Percentiles rank a stretch among this genome's conserved stretches.
Conservation (phyloP, 441 rosid species). For the Brassica balearica region DNA sequence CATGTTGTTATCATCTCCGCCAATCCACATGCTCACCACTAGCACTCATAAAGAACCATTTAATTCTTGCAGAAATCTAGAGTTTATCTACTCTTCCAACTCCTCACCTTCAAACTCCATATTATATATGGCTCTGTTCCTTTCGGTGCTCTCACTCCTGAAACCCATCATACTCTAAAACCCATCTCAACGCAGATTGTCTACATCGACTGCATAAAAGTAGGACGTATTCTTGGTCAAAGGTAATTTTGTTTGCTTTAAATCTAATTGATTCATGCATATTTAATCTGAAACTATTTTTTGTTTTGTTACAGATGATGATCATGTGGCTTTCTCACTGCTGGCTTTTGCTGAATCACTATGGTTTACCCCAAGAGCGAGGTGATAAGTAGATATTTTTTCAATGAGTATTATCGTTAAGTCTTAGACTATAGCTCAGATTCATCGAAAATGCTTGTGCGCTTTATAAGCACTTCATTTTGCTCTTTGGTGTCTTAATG, state of each 20-base stretch:
- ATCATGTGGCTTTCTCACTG: not conserved
- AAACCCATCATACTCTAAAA: not conserved
- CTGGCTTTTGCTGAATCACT: not conserved
- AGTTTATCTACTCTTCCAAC: not conserved
- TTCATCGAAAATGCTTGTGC: not conserved
- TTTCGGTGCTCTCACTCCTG: not conserved
- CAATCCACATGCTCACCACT: not conserved
- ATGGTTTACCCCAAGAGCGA: not conserved
- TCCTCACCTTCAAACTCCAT: not conserved
- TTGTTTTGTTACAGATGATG: not conserved
- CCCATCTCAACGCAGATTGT: not conserved
- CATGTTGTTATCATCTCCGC: not conserved
- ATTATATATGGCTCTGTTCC: not conserved
- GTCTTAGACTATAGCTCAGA: not conserved
- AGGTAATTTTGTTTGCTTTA: not conserved
- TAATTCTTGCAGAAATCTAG: not conserved
- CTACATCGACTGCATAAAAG: not conserved
- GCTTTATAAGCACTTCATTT: not conserved
- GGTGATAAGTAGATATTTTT: not conserved
- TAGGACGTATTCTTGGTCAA: not conserved
- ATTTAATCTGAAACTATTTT: not conserved
- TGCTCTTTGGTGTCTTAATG: not conserved
- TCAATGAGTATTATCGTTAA: not conserved
- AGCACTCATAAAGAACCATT: not conserved
- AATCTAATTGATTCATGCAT: not conserved